Conservation (phyloP, 805 yeast species). For the Candida michaelii region DNA sequence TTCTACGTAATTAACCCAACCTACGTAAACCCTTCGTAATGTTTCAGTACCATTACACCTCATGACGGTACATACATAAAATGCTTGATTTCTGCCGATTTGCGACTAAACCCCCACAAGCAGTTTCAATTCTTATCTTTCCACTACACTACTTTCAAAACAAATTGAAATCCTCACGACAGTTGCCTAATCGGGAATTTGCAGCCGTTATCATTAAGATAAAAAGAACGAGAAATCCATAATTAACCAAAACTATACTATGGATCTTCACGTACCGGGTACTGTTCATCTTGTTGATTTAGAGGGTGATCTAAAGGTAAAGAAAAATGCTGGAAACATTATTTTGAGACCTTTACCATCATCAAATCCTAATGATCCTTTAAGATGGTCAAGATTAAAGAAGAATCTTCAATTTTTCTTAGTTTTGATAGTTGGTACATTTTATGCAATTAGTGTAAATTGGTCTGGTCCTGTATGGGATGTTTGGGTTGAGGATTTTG, state of each 20-base stretch:
- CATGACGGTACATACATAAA: no score
- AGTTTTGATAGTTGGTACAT: constrained; percentile 25
- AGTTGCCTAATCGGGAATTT: background rate
- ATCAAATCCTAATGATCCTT: constrained; percentile 34
- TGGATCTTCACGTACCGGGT: constrained; percentile 26
- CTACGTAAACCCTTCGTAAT: no score
- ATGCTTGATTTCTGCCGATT: no score
- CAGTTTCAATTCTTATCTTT: no score
- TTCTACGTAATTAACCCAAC: no score
- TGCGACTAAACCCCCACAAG: no score
- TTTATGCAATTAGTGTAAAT: constrained; percentile 24
- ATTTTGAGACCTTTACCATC: constrained; percentile 38
- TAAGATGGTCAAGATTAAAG: constrained; percentile 32
- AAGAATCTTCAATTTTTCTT: constrained; percentile 31
- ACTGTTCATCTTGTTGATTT: constrained; percentile 35
- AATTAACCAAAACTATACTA: background rate
- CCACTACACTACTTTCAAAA: no score
- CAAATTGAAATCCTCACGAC: no score
- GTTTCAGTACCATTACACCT: no score
- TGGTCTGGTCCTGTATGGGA: constrained; percentile 31
- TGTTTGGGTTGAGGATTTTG: constrained; percentile 24
- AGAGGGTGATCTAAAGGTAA: constrained; percentile 22
- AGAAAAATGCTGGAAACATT: constrained; percentile 22
- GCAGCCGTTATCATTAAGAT: background rate
- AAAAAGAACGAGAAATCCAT: background rate